phyloP scores from a whole-genome alignment of 2,329 filamentous ascomycete species.

The Fusarium fracticaudum region DNA sequence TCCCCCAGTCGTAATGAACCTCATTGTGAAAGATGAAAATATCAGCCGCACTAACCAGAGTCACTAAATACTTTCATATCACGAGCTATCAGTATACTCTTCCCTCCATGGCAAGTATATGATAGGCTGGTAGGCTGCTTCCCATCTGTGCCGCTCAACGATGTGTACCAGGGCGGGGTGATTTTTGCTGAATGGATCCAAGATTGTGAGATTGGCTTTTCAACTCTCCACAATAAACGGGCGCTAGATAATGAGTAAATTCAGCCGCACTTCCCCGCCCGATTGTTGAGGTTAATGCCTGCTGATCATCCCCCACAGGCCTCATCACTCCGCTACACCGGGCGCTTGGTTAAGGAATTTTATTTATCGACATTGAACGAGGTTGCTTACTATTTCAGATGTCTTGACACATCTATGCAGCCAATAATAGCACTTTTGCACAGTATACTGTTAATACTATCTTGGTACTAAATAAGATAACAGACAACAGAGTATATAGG shows the following conservation, averaged over 20 bases:
- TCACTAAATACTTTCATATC: no score
- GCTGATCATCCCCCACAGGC: neutral
- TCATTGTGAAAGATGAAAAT: no score
- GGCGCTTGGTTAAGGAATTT: no score
- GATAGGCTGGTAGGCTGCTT: no score
- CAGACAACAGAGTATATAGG: neutral
- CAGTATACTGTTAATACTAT: no score
- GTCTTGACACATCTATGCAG: neutral
- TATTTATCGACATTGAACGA: neutral
- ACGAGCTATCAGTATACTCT: no score
- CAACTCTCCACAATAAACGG: neutral
- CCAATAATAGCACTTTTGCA: neutral
- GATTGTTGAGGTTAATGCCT: neutral
- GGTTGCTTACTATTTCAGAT: neutral
- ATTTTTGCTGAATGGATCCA: neutral
- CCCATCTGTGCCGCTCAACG: fast-evolving
- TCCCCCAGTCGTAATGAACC: no score
- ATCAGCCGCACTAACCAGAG: no score
- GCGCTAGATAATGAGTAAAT: neutral
- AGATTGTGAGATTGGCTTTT: neutral
- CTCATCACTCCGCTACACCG: no score
- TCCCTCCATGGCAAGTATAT: no score
- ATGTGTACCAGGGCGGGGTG: neutral
- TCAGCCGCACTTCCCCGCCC: neutral
- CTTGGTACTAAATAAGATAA: neutral